Evolutionary conservation across 345 rosid genomes (phyloP).

Genomic region (Acer campestre): DNA sequence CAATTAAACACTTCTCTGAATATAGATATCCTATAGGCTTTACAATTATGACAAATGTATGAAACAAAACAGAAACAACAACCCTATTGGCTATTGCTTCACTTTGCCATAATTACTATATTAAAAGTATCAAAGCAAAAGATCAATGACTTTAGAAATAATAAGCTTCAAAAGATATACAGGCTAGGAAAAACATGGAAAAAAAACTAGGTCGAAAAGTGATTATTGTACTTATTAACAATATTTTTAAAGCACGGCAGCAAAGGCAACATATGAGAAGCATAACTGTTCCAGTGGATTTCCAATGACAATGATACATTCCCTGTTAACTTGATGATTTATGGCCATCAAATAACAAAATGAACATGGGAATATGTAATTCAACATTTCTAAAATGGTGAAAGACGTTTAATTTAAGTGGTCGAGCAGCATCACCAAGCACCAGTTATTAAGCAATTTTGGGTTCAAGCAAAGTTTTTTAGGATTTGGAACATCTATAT

Average conservation of each 20-base stretch:
- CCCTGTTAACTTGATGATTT: background rate
- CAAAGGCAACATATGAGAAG: background rate
- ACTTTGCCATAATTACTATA: background rate
- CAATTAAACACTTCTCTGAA: background rate
- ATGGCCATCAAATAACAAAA: background rate
- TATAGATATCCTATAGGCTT: background rate
- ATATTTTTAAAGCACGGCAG: background rate
- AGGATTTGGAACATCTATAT: background rate
- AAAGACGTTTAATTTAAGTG: background rate
- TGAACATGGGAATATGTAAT: background rate
- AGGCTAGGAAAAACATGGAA: background rate
- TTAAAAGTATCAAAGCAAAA: background rate
- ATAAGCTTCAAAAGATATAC: background rate
- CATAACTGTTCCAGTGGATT: conserved; percentile 2
- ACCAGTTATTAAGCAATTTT: background rate
- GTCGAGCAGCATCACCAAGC: background rate
- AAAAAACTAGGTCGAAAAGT: background rate
- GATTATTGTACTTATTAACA: background rate
- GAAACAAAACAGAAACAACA: background rate
- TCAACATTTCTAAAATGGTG: background rate
- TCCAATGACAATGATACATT: background rate
- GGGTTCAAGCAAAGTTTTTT: background rate
- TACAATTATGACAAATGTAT: background rate
- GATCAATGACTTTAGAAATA: background rate
- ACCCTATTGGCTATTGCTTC: background rate